These are phyloP conservation scores for Rhizopogon salebrosus DNA, from an alignment of 768 basidiomycete genomes.

Conservation along the genomic window DNA sequence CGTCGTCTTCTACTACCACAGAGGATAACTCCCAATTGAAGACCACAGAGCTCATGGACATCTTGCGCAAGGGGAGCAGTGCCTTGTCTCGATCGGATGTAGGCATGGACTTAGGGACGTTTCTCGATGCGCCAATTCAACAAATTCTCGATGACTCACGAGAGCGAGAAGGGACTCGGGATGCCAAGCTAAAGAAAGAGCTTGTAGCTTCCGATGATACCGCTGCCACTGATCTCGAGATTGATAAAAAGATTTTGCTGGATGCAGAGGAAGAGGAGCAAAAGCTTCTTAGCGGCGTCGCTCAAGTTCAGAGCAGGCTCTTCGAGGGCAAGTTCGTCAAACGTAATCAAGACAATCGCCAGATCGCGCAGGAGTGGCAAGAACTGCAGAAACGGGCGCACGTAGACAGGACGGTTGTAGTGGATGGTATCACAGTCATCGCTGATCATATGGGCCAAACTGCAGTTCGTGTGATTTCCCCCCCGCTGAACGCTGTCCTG, in stretches of 20 bases:
- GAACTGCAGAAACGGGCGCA: slow-evolving; percentile 41
- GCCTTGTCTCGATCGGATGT: slow-evolving; percentile 38
- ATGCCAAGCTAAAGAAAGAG: slow-evolving; percentile 42
- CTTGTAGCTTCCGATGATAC: slow-evolving; percentile 8
- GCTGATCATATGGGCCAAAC: slow-evolving; percentile 21
- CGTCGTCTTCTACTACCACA: slow-evolving; percentile 12
- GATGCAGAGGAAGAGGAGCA: slow-evolving; percentile 53
- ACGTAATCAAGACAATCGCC: slow-evolving; percentile 29
- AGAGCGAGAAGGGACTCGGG: slow-evolving; percentile 35
- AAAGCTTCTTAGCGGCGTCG: slow-evolving; percentile 47
- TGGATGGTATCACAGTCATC: slow-evolving; percentile 32
- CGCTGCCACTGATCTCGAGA: slow-evolving; percentile 1
- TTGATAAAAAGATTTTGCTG: slow-evolving; percentile 22
- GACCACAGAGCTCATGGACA: slow-evolving; percentile 45
- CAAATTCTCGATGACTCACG: slow-evolving; percentile 44
- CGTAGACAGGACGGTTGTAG: slow-evolving; percentile 32
- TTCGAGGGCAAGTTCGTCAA: slow-evolving; percentile 49
- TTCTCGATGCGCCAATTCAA: slow-evolving; percentile 38
- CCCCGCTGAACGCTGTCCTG: not conserved
- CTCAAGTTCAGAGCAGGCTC: slow-evolving; percentile 51
- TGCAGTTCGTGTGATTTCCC: slow-evolving; percentile 18
- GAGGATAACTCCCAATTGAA: slow-evolving; percentile 29
- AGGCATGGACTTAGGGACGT: slow-evolving; percentile 37
- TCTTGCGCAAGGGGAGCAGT: slow-evolving; percentile 54
- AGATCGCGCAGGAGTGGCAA: slow-evolving; percentile 44